Evolutionary conservation across 768 basidiomycete genomes (phyloP).

Genomic region (Filobasidium floriforme): DNA sequence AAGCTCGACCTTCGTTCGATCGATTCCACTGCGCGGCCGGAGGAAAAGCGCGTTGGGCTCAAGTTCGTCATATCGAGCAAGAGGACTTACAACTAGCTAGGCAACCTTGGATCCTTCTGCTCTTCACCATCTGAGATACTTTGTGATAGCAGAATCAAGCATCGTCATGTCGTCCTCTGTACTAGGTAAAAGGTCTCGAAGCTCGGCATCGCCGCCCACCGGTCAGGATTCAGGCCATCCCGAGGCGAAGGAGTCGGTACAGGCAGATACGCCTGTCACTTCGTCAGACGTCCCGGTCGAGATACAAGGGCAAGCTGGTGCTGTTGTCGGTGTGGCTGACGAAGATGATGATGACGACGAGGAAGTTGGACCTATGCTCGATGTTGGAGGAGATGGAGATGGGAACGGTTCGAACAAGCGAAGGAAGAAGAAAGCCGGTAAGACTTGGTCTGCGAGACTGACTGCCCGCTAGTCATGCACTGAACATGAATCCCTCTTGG

Average conservation of each 20-base stretch:
- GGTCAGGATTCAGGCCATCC: slow-evolving; percentile 33
- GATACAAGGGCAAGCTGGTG: slow-evolving; percentile 24
- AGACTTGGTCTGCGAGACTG: slow-evolving; percentile 11
- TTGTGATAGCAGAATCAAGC: too few relatives aligned
- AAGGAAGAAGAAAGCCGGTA: slow-evolving; percentile 41
- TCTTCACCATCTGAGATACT: too few relatives aligned
- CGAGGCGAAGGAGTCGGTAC: slow-evolving; percentile 27
- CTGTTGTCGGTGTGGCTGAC: background rate
- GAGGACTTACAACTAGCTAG: too few relatives aligned
- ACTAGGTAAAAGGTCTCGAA: slow-evolving; percentile 27
- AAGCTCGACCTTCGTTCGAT: too few relatives aligned
- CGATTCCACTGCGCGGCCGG: too few relatives aligned
- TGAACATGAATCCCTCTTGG: background rate
- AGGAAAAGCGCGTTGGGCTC: too few relatives aligned
- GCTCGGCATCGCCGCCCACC: slow-evolving; percentile 13
- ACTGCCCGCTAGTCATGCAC: too few relatives aligned
- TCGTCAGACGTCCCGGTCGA: slow-evolving; percentile 20
- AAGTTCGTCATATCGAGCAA: too few relatives aligned
- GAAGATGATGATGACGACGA: slow-evolving; percentile 18
- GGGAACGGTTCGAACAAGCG: slow-evolving; percentile 17
- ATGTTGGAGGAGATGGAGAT: slow-evolving; percentile 23
- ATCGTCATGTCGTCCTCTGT: background rate
- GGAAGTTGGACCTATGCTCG: slow-evolving; percentile 36
- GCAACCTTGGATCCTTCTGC: too few relatives aligned
- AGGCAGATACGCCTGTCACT: too few relatives aligned